phyloP scores from a whole-genome alignment of 352 stramenopile genomes.

The Phytophthora idaei region DNA sequence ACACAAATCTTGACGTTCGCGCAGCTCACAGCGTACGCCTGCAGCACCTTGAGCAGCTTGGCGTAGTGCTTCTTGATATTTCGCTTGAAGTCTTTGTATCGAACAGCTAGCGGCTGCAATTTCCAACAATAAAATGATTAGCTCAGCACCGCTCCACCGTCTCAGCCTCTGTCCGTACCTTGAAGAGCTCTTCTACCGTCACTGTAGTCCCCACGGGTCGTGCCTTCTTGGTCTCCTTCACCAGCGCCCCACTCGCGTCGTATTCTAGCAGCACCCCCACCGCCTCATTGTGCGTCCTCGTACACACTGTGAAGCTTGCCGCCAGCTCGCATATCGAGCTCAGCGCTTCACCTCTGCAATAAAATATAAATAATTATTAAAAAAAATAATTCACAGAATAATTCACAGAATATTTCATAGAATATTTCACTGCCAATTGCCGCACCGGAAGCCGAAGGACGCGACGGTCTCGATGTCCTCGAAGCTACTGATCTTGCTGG shows the following conservation, averaged over 20 bases:
- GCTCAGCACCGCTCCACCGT: background rate
- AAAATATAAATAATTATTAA: constrained; percentile 3
- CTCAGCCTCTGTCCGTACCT: constrained; percentile 28
- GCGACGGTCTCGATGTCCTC: constrained; percentile 90
- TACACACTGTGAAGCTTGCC: constrained; percentile 87
- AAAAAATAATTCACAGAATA: background rate
- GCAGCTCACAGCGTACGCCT: constrained; percentile 77
- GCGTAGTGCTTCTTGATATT: constrained; percentile 94
- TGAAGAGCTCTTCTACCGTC: constrained; percentile 93
- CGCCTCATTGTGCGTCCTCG: constrained; percentile 67
- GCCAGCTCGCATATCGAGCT: constrained; percentile 95
- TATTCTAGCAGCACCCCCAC: constrained; percentile 91
- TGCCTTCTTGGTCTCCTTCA: constrained; percentile 61
- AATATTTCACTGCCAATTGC: background rate
- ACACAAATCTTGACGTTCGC: constrained; percentile 64
- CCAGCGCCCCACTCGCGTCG: constrained; percentile 63
- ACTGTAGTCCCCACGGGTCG: constrained; percentile 93
- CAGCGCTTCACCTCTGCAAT: constrained; percentile 92
- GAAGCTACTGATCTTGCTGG: constrained; percentile 96
- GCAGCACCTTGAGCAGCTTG: constrained; percentile 92
- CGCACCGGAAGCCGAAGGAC: constrained; percentile 95
- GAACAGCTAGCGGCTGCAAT: constrained; percentile 87
- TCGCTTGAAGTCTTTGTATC: constrained; percentile 92
- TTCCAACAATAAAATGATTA: constrained; percentile 7
- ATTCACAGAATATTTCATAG: no score